Evolutionary conservation across 2,329 filamentous ascomycete genomes (phyloP).

Genomic region (Tolypocladium endophyticum): DNA sequence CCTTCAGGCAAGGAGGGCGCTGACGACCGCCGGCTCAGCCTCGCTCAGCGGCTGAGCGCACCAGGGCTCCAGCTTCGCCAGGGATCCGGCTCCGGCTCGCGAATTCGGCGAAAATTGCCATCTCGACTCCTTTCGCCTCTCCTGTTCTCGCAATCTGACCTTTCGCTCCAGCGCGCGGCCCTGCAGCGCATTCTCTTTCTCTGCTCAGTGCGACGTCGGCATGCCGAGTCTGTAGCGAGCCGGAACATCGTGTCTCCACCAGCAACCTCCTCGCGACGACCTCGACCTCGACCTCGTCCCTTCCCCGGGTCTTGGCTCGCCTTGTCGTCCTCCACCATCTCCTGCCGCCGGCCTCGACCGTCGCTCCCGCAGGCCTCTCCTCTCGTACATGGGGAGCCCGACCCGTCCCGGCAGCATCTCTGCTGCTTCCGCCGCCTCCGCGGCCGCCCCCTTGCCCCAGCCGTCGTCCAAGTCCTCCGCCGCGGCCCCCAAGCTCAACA

Average conservation of each 20-base stretch:
- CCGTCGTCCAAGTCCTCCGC: conserved; percentile 43
- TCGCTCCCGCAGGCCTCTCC: not conserved
- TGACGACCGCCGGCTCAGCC: not conserved
- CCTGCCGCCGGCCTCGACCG: not conserved
- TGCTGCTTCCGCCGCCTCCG: conserved; percentile 24
- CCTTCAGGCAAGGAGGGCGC: not conserved
- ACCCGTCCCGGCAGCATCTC: conserved; percentile 22
- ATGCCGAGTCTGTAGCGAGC: not conserved
- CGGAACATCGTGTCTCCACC: not conserved
- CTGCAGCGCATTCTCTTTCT: not conserved
- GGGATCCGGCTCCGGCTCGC: not conserved
- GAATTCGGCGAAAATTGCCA: not conserved
- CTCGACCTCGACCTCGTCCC: not conserved
- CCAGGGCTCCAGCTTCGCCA: not conserved
- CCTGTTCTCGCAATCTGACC: not conserved
- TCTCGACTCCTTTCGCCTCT: not conserved
- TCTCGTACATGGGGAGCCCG: conserved; percentile 29
- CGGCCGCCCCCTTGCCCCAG: conserved; percentile 30
- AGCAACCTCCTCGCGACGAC: not conserved
- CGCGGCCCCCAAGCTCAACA: conserved; percentile 45
- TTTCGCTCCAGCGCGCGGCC: not conserved
- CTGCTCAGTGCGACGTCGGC: not conserved
- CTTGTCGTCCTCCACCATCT: not conserved
- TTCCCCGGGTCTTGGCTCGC: not conserved
- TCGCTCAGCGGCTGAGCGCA: not conserved